Evolutionary conservation across 1,284 basidiomycete species (phyloP).

Genomic region (Austroboletus niveus): DNA sequence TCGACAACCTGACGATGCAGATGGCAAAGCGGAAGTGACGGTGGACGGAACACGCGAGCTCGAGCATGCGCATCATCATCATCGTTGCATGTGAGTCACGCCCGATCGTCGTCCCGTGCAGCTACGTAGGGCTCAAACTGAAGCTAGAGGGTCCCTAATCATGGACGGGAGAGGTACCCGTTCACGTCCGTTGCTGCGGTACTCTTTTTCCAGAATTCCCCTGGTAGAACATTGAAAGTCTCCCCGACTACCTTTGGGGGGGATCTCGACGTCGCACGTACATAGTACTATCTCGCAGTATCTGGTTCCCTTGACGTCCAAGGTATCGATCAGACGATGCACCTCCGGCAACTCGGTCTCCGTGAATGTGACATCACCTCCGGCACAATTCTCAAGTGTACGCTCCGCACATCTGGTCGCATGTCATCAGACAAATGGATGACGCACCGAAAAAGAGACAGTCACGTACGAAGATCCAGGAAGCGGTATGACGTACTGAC

Average conservation of each 20-base stretch:
- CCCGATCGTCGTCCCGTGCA: too few species aligned
- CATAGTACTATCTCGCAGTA: conserved; percentile 8
- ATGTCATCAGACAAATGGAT: conserved; percentile 1
- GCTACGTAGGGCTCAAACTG: too few species aligned
- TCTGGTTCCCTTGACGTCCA: conserved; percentile 19
- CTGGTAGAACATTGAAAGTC: not conserved
- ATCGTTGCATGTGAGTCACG: conserved; percentile 6
- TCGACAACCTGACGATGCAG: conserved; percentile 82
- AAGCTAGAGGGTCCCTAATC: too few species aligned
- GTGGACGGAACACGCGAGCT: not conserved
- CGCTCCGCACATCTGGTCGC: conserved; percentile 13
- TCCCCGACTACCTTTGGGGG: not conserved
- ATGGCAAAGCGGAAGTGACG: conserved; percentile 69
- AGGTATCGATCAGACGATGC: conserved; percentile 8
- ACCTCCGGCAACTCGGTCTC: conserved; percentile 23
- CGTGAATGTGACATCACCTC: conserved; percentile 20
- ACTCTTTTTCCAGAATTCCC: too few species aligned
- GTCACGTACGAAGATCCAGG: conserved; percentile 30
- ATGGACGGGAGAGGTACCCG: not conserved
- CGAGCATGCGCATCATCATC: not conserved
- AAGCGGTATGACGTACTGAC: conserved; percentile 26
- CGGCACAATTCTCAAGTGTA: conserved; percentile 26
- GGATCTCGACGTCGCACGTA: conserved; percentile 8
- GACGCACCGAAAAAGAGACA: not conserved
- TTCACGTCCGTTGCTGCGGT: not conserved